These are phyloP conservation scores for Metschnikowia borealis DNA, from an alignment of 805 yeast species.

Conservation along the genomic window DNA sequence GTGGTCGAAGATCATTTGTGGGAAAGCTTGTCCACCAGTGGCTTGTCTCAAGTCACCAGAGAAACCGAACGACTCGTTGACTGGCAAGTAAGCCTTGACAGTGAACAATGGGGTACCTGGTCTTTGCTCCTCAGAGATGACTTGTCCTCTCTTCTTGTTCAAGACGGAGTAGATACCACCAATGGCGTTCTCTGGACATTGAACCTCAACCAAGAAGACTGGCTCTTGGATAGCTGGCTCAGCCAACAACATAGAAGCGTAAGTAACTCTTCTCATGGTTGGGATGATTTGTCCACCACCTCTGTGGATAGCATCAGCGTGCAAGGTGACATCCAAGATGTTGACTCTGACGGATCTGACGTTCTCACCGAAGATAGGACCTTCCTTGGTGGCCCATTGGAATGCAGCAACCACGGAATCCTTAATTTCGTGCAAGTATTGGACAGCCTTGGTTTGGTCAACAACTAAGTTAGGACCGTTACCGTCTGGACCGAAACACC, in stretches of 20 bases:
- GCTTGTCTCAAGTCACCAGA: conserved; percentile 99
- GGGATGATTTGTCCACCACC: conserved; percentile 99
- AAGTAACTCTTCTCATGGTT: conserved; percentile 99
- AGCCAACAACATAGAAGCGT: conserved; percentile 97
- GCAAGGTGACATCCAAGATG: conserved; percentile 98
- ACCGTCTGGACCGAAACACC: conserved; percentile 99
- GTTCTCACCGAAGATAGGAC: conserved; percentile 96
- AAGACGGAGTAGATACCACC: conserved; percentile 99
- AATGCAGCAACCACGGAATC: conserved; percentile 99
- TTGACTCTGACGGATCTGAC: conserved; percentile 95
- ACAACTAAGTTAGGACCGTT: conserved; percentile 97
- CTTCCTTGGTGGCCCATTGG: conserved; percentile 99
- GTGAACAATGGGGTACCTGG: conserved; percentile 99
- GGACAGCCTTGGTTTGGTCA: conserved; percentile 99
- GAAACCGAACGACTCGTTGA: conserved; percentile 99
- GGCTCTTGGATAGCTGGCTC: conserved; percentile 99
- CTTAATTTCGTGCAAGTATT: conserved; percentile 97
- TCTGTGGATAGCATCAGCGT: conserved; percentile 99
- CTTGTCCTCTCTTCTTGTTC: conserved; percentile 99
- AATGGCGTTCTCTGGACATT: conserved; percentile 98
- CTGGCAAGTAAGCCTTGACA: conserved; percentile 99
- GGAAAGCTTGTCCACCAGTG: conserved; percentile 99
- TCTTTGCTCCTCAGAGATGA: conserved; percentile 98
- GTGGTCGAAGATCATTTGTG: conserved; percentile 99
- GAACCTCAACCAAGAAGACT: conserved; percentile 97